These are phyloP conservation scores for Aspergillus leporis DNA, from an alignment of 495 filamentous ascomycete genomes.

Conservation along the genomic window DNA sequence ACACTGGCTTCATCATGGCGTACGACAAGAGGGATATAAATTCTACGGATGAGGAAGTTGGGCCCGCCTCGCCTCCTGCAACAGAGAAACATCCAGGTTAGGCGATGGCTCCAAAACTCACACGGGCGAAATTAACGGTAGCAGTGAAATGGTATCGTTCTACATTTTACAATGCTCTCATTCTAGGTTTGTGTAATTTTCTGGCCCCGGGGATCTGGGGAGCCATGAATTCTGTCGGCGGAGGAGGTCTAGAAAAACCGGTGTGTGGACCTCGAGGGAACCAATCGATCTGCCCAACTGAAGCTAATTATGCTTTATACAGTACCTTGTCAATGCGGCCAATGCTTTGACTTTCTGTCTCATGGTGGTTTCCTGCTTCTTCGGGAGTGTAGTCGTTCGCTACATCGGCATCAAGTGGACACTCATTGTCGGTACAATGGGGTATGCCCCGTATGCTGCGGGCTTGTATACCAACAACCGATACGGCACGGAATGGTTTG, in stretches of 20 bases:
- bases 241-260: conserved; percentile 62
- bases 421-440: conserved; percentile 64
- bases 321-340: conserved; percentile 65
- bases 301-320: too few species aligned
- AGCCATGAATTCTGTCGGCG: conserved; percentile 70
- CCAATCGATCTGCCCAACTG: background rate
- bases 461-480: conserved; percentile 69
- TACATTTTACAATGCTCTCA: conserved; percentile 62
- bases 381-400: conserved; percentile 53
- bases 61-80: background rate
- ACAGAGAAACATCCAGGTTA: conserved; percentile 27
- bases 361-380: conserved; percentile 62
- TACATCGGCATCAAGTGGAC: conserved; percentile 66
- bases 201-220: conserved; percentile 66
- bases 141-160: conserved; percentile 65
- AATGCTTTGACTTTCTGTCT: conserved; percentile 67
- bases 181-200: conserved; percentile 64
- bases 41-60: conserved; percentile 26
- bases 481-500: conserved; percentile 62
- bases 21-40: conserved; percentile 19
- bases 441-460: conserved; percentile 65
- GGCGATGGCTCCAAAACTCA: background rate
- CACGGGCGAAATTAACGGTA: background rate
- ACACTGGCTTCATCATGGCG: background rate
- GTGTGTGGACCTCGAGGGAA: background rate